phyloP scores from a whole-genome alignment of 1,284 basidiomycete genomes.

The Farysia itapuensis region DNA sequence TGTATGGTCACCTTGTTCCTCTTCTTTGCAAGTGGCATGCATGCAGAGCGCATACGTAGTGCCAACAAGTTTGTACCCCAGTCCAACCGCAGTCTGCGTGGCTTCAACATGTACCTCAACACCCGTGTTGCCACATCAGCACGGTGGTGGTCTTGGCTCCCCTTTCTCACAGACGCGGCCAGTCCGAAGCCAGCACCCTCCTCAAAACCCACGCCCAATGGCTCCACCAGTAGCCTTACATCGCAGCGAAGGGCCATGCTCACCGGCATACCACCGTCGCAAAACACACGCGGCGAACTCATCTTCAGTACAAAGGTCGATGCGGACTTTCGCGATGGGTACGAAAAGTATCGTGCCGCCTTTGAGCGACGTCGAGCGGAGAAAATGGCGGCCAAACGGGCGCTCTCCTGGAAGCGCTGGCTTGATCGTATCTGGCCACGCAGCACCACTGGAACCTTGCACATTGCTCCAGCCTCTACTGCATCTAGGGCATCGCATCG shows the following conservation, averaged over 20 bases:
- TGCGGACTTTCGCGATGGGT: conserved; percentile 79
- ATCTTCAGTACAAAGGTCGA: conserved; percentile 91
- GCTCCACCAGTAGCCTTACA: background rate
- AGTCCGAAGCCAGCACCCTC: background rate
- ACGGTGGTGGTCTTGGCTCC: background rate
- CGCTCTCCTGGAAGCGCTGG: conserved; percentile 33
- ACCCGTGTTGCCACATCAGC: conserved; percentile 73
- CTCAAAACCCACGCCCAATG: background rate
- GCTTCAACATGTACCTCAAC: conserved; percentile 96
- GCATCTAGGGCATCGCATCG: background rate
- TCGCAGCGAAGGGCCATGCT: conserved; percentile 54
- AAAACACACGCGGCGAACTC: conserved; percentile 89
- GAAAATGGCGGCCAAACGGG: conserved; percentile 55
- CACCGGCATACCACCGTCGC: conserved; percentile 80
- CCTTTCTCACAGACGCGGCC: background rate
- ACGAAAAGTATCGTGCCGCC: conserved; percentile 86
- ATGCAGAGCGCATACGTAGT: conserved; percentile 91
- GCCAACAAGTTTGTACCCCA: conserved; percentile 98
- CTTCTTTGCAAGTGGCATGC: conserved; percentile 96
- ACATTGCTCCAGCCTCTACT: background rate
- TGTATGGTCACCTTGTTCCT: conserved; percentile 76
- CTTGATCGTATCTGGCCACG: conserved; percentile 12
- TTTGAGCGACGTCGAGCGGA: conserved; percentile 82
- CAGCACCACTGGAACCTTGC: too few relatives aligned
- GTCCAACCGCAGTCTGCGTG: conserved; percentile 84